Percentiles rank a stretch among this genome's conserved stretches.
phyloP scores from a whole-genome alignment of 2,329 filamentous ascomycete genomes.

The Microcera coccophila region DNA sequence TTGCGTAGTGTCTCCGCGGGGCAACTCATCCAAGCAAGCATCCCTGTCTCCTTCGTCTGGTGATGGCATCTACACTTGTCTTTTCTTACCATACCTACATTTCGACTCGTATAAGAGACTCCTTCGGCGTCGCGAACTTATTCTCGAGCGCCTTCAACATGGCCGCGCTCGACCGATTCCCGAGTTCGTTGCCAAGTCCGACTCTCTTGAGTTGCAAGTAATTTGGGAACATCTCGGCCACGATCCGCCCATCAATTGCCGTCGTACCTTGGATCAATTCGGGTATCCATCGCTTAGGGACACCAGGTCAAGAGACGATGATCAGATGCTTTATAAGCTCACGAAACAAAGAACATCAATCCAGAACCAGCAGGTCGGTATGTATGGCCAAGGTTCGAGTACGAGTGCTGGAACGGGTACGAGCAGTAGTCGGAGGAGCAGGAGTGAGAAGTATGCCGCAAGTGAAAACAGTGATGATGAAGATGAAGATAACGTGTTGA shows the following conservation, averaged over 20 bases:
- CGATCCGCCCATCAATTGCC: conserved; percentile 58
- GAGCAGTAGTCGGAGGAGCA: conserved; percentile 27
- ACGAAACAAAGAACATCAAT: conserved; percentile 45
- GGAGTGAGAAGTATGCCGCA: conserved; percentile 23
- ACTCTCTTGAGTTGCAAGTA: conserved; percentile 55
- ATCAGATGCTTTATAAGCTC: conserved; percentile 65
- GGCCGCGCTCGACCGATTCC: conserved; percentile 56
- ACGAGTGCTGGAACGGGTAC: conserved; percentile 24
- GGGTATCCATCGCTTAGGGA: conserved; percentile 59
- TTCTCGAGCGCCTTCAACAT: conserved; percentile 49
- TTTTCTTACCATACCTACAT: conserved; percentile 59
- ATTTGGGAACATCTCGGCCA: conserved; percentile 61
- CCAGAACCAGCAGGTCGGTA: conserved; percentile 17
- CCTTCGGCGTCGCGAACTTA: conserved; percentile 52
- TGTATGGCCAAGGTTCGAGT: conserved; percentile 30
- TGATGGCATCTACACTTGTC: conserved; percentile 40
- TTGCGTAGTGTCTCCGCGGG: conserved; percentile 35
- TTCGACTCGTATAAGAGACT: conserved; percentile 61
- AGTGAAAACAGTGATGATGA: conserved; percentile 28
- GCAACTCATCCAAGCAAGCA: conserved; percentile 25
- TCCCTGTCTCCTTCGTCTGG: conserved; percentile 28
- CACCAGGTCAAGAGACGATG: conserved; percentile 58
- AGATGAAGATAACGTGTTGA: conserved; percentile 41
- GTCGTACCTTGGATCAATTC: conserved; percentile 61
- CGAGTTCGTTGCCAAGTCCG: conserved; percentile 48